phyloP scores from a whole-genome alignment of 306 rosid genomes.

The Citrullus amarus region DNA sequence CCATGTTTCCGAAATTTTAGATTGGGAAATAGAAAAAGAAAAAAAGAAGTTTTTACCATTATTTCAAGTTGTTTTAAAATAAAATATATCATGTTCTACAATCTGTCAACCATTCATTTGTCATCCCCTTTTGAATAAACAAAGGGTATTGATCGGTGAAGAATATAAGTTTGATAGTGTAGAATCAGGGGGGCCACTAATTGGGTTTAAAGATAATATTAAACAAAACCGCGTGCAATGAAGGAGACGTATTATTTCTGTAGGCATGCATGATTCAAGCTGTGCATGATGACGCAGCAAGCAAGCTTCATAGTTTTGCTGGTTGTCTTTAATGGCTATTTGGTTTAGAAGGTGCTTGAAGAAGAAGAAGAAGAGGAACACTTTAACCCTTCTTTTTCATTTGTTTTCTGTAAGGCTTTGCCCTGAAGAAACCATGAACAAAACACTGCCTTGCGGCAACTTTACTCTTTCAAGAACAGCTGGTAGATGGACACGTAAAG shows the following conservation, averaged over 20 bases:
- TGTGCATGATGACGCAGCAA: background rate
- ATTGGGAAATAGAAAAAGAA: background rate
- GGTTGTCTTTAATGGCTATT: background rate
- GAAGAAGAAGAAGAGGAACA: background rate
- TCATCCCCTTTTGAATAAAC: background rate
- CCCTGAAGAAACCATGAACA: constrained; percentile 5
- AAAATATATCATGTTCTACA: background rate
- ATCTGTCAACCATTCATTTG: background rate
- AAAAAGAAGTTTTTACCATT: background rate
- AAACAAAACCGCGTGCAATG: constrained; percentile 5
- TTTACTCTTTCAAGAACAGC: background rate
- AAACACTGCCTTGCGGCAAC: constrained; percentile 6
- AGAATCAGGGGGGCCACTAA: background rate
- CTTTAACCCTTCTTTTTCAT: background rate
- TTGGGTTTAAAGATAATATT: background rate
- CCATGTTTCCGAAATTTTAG: background rate
- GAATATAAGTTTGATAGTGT: background rate
- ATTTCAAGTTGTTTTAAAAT: background rate
- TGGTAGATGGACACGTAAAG: background rate
- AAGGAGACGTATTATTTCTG: background rate
- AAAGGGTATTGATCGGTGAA: background rate
- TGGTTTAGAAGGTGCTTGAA: background rate
- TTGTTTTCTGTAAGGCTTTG: background rate
- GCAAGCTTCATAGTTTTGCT: background rate
- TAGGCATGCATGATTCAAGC: background rate